Evolutionary conservation across 2,329 filamentous ascomycete genomes (phyloP).

Genomic region (Tolypocladium tropicale): DNA sequence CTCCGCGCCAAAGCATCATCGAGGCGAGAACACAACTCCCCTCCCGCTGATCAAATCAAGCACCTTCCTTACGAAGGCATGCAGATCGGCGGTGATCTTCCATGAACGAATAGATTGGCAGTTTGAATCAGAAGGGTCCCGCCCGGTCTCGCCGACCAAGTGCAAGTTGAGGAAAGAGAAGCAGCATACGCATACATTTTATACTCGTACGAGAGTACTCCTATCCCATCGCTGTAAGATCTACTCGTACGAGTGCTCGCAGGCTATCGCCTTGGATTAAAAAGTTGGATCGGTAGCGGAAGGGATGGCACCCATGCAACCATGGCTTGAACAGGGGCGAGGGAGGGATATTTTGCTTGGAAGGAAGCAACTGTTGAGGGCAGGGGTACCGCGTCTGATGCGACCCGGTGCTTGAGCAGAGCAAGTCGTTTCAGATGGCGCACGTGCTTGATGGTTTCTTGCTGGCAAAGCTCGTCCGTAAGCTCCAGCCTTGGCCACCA

Average conservation of each 20-base stretch:
- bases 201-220: too few relatives aligned
- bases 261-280: too few relatives aligned
- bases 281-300: too few relatives aligned
- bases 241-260: too few relatives aligned
- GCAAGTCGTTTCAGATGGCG: neutral
- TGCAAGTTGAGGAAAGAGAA: too few relatives aligned
- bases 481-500: neutral
- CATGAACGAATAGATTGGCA: neutral
- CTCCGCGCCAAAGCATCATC: neutral
- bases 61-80: neutral
- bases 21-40: neutral
- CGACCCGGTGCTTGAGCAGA: neutral
- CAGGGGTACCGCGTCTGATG: neutral
- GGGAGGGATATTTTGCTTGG: too few relatives aligned
- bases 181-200: too few relatives aligned
- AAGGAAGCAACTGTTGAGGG: neutral
- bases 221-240: too few relatives aligned
- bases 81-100: neutral
- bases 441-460: neutral
- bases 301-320: too few relatives aligned
- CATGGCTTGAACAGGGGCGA: too few relatives aligned
- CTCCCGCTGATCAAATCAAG: neutral
- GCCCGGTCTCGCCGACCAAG: neutral
- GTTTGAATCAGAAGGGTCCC: neutral
- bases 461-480: neutral